Evolutionary conservation across 2,329 filamentous ascomycete species (phyloP).

Genomic region (Claviceps lovelessii): DNA sequence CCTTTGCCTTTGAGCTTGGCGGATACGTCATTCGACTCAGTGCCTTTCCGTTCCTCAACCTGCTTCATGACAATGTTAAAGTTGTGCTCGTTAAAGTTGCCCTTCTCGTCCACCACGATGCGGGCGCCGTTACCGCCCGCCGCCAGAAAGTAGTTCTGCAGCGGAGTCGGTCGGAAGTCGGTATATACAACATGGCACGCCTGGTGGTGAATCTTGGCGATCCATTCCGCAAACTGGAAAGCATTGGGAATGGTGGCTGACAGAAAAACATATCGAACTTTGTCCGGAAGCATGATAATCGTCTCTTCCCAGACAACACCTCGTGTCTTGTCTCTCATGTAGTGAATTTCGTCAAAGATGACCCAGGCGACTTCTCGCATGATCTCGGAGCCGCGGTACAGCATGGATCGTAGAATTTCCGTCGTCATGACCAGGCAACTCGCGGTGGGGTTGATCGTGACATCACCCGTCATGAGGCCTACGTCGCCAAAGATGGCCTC

Average conservation of each 20-base stretch:
- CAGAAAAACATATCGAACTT: conserved; percentile 95
- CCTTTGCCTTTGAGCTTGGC: conserved; percentile 75
- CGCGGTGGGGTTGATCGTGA: conserved; percentile 96
- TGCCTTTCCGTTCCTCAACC: conserved; percentile 76
- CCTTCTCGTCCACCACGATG: conserved; percentile 91
- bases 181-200: conserved; percentile 98
- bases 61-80: conserved; percentile 91
- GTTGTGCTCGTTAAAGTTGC: conserved; percentile 89
- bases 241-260: conserved; percentile 97
- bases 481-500: conserved; percentile 91
- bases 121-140: conserved; percentile 85
- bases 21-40: conserved; percentile 64
- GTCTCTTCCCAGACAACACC: conserved; percentile 99
- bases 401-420: conserved; percentile 95
- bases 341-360: conserved; percentile 96
- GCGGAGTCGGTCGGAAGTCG: conserved; percentile 87
- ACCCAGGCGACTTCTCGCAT: conserved; percentile 99
- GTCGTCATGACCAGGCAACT: conserved; percentile 99
- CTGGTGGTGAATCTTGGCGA: conserved; percentile 92
- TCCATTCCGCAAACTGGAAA: conserved; percentile 99
- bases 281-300: conserved; percentile 93
- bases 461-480: conserved; percentile 95
- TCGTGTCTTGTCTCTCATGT: conserved; percentile 84
- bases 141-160: conserved; percentile 97
- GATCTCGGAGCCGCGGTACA: conserved; percentile 95